phyloP scores from a whole-genome alignment of 23 red algal species.

The Gracilaria domingensis region DNA sequence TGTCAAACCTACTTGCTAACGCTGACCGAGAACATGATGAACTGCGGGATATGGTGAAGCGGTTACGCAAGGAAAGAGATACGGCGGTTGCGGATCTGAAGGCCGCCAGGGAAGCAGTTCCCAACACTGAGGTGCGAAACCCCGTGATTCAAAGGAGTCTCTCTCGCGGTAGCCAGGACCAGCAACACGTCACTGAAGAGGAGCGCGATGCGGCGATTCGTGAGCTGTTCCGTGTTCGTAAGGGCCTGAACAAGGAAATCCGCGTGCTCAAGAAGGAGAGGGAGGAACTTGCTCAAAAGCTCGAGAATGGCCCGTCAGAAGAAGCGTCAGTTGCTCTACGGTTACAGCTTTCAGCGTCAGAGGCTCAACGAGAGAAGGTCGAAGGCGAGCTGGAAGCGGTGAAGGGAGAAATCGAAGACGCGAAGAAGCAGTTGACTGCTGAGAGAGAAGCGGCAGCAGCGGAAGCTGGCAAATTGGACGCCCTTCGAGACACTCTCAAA shows the following conservation, averaged over 20 bases:
- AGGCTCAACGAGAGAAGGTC: slow-evolving; percentile 16
- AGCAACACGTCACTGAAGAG: slow-evolving; percentile 1
- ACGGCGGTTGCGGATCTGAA: slow-evolving; percentile 29
- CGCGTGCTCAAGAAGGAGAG: slow-evolving; percentile 53
- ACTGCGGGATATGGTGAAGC: slow-evolving; percentile 59
- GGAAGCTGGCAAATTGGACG: not conserved
- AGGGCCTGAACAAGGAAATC: slow-evolving; percentile 68
- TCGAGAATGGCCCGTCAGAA: not conserved
- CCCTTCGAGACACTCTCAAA: not conserved
- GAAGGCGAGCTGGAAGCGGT: not conserved
- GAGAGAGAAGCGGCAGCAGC: slow-evolving; percentile 10
- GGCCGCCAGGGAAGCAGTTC: slow-evolving; percentile 1
- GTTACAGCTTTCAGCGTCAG: not conserved
- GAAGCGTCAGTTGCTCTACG: not conserved
- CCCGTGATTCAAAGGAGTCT: slow-evolving; percentile 38
- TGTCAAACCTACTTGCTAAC: slow-evolving; percentile 33
- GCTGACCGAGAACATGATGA: slow-evolving; percentile 66
- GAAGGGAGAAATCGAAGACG: not conserved
- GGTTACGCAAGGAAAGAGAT: slow-evolving; percentile 59
- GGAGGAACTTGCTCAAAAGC: slow-evolving; percentile 35
- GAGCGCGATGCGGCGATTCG: slow-evolving; percentile 57
- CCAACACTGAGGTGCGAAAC: slow-evolving; percentile 31
- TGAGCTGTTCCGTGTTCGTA: slow-evolving; percentile 68
- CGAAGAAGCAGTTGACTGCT: not conserved
- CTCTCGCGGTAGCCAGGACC: not conserved